Evolutionary conservation across 2,329 filamentous ascomycete species (phyloP).

Genomic region (Aspergillus brasiliensis): DNA sequence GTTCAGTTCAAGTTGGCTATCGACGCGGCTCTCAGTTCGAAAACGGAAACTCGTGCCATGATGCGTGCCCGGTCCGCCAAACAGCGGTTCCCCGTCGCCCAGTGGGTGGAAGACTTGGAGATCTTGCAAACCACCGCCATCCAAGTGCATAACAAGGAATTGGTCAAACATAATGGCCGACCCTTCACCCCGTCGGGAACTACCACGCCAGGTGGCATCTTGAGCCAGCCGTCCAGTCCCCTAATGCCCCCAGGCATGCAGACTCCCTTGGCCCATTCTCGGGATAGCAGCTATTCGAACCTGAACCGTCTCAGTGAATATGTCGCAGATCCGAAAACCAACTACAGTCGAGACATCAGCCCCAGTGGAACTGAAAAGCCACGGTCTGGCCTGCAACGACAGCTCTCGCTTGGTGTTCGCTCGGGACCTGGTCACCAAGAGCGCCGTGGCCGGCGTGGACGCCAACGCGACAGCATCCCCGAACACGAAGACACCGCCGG

Average conservation of each 20-base stretch:
- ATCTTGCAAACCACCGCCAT: slow-evolving; percentile 64
- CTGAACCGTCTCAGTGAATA: slow-evolving; percentile 31
- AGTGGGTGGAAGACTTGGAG: slow-evolving; percentile 66
- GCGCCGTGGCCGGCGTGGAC: slow-evolving; percentile 23
- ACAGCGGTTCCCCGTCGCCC: slow-evolving; percentile 67
- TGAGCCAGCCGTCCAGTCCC: slow-evolving; percentile 24
- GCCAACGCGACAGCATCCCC: slow-evolving; percentile 23
- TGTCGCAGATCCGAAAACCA: slow-evolving; percentile 31
- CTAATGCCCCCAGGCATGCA: slow-evolving; percentile 31
- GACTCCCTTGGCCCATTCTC: slow-evolving; percentile 31
- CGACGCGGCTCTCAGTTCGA: slow-evolving; percentile 59
- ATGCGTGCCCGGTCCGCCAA: slow-evolving; percentile 67
- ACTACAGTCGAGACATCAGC: slow-evolving; percentile 38
- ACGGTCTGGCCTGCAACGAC: slow-evolving; percentile 33
- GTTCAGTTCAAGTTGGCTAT: slow-evolving; percentile 67
- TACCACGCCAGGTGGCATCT: slow-evolving; percentile 27
- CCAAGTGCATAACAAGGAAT: slow-evolving; percentile 54
- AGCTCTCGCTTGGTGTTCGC: slow-evolving; percentile 40
- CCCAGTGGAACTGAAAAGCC: slow-evolving; percentile 30
- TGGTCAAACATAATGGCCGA: slow-evolving; percentile 29
- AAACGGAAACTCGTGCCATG: slow-evolving; percentile 55
- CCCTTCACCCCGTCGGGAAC: slow-evolving; percentile 42
- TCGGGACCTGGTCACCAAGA: slow-evolving; percentile 41
- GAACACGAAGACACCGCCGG: slow-evolving; percentile 29
- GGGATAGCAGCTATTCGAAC: slow-evolving; percentile 27